These are phyloP conservation scores for Nymphaea colorata DNA, from an alignment of 164 flowering plant genomes.

Conservation along the genomic window DNA sequence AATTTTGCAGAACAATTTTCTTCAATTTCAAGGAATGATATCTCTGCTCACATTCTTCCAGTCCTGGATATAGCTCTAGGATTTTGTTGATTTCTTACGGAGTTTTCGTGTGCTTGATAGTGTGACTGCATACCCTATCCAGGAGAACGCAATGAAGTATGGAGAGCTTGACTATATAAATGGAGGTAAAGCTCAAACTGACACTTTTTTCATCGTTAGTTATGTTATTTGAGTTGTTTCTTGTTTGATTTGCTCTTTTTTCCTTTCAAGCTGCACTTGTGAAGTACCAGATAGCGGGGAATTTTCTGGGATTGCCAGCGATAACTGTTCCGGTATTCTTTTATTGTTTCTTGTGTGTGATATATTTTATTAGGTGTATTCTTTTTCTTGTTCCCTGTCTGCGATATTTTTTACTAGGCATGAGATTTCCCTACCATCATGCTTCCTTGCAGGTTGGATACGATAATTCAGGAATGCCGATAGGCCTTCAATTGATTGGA, in stretches of 20 bases:
- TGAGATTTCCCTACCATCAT: not conserved
- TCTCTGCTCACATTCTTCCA: too few species aligned
- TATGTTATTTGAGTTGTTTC: not conserved
- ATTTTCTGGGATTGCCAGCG: slow-evolving; percentile 89
- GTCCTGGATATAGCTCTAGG: too few species aligned
- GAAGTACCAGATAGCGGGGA: slow-evolving; percentile 74
- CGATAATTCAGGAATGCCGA: slow-evolving; percentile 76
- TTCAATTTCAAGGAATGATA: too few species aligned
- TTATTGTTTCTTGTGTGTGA: not conserved
- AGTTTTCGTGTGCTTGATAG: slow-evolving; percentile 24
- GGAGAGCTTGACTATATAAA: slow-evolving; percentile 92
- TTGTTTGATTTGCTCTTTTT: not conserved
- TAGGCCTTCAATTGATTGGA: slow-evolving; percentile 92
- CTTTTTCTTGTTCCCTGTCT: slow-evolving; percentile 3
- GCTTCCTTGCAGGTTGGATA: slow-evolving; percentile 59
- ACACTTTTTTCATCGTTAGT: not conserved
- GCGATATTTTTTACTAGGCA: not conserved
- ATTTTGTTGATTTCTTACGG: not conserved
- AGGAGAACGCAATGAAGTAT: slow-evolving; percentile 44
- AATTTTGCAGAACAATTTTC: too few species aligned
- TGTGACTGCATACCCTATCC: slow-evolving; percentile 72
- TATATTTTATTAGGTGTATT: not conserved
- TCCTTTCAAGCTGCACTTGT: slow-evolving; percentile 74
- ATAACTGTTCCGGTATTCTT: slow-evolving; percentile 62
- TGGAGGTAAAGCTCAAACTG: slow-evolving; percentile 52